These are phyloP conservation scores for Pseudomonodictys pantanalensis DNA, from an alignment of 495 filamentous ascomycete species.

Conservation along the genomic window DNA sequence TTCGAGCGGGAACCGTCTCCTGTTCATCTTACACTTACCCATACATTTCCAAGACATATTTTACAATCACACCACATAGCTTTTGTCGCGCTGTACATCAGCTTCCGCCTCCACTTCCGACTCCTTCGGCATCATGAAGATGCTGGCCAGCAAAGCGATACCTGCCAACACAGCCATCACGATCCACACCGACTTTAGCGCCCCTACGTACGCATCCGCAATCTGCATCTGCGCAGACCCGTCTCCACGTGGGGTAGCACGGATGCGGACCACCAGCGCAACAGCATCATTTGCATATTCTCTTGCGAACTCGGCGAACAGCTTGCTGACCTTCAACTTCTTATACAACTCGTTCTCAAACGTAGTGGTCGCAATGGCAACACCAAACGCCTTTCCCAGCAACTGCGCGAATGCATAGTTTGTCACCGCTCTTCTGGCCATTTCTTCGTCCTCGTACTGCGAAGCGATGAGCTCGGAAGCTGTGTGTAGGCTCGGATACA, in stretches of 20 bases:
- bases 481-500: constrained; percentile 49
- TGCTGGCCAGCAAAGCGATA: constrained; percentile 49
- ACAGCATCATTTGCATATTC: constrained; percentile 47
- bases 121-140: constrained; percentile 45
- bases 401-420: constrained; percentile 58
- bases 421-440: constrained; percentile 45
- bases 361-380: constrained; percentile 56
- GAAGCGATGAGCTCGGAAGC: constrained; percentile 48
- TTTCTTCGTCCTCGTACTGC: constrained; percentile 32
- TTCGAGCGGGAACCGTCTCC: no score
- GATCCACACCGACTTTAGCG: constrained; percentile 37
- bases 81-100: constrained; percentile 30
- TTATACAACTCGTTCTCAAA: constrained; percentile 54
- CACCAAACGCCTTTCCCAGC: constrained; percentile 61
- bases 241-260: constrained; percentile 30
- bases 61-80: constrained; percentile 1
- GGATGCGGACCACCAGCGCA: constrained; percentile 43
- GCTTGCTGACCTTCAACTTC: constrained; percentile 37
- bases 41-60: not conserved
- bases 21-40: no score
- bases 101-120: constrained; percentile 23
- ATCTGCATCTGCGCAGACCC: constrained; percentile 24
- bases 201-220: constrained; percentile 40
- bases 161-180: constrained; percentile 50
- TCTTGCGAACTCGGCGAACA: constrained; percentile 23